Conservation (phyloP, 768 basidiomycete species). For the Leccinellum luteum region DNA sequence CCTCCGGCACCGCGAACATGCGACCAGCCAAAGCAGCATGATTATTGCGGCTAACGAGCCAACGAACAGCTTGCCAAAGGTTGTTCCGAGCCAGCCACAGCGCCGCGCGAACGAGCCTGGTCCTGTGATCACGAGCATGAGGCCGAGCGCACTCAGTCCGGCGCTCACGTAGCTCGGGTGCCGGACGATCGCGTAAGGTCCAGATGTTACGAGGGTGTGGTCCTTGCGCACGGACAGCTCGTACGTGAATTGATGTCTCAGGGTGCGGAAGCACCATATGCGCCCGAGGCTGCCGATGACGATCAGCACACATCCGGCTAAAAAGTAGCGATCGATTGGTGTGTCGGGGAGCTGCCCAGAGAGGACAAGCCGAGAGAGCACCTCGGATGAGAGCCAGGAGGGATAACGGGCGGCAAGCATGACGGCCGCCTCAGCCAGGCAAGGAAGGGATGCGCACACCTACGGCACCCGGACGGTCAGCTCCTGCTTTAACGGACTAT, state of each 20-base stretch:
- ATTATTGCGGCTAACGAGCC: too few species aligned
- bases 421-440: not conserved
- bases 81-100: not conserved
- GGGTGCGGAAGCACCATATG: not conserved
- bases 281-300: not conserved
- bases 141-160: not conserved
- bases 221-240: not conserved
- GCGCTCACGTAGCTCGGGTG: not conserved
- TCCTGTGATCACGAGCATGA: not conserved
- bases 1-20: not conserved
- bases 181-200: not conserved
- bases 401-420: not conserved
- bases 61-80: not conserved
- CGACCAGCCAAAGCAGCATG: too few species aligned
- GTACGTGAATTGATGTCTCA: too few species aligned
- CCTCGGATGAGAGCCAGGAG: not conserved
- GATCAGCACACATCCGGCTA: not conserved
- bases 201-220: not conserved
- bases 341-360: not conserved
- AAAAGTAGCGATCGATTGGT: not conserved
- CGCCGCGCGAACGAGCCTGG: not conserved
- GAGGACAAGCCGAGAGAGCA: not conserved
- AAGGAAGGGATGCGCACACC: not conserved
- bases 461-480: not conserved
- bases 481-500: too few species aligned